Evolutionary conservation across 2,329 filamentous ascomycete species (phyloP), one percentile per base, ranked within the genome.

Genomic region (Annulohypoxylon truncatum): DNA sequence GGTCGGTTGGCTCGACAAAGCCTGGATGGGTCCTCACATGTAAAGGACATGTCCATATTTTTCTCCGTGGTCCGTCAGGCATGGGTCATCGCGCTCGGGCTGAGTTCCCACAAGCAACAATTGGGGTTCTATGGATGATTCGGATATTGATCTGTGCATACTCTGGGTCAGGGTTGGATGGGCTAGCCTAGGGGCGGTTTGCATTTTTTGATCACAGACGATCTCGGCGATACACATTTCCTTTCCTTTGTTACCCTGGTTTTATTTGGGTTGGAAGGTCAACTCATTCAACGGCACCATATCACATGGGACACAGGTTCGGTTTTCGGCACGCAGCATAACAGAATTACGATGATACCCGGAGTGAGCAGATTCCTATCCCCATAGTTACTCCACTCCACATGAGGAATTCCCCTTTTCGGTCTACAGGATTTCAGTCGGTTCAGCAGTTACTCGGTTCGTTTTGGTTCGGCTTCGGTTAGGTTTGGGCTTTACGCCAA

Each of bases 1-100:
- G 73, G 92, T 96, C 35, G 92, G 91, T 72, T 97, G 94, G 93
- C 89, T 97, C 68, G 84, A 91, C 4, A 76, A 81, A 13, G 70
- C 77, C 2, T 84, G 82, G 81, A 79, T 87, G 67, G 73, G 68
- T 13, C 66, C 65, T 10, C 80, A 76, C 64, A 29, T 80, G 20
- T 80, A 73, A 77, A 42, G 5, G 12, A 20, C 24, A 15, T 12
- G 15, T 26, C 29, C n/a, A 26, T 35, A 6, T 13, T 12, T 13
- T 31, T 38, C 54, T 20, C 24, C 28, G 13, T 18, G 61, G 53
- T 61, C 61, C 72, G 70, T 74, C 71, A 10, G 69, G 71, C 35
- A 77, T 75, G 69, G 64, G 47, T 64, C 15, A 29, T 24, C 35
- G 15, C 15, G 4, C 53, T 24, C 1, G 44, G 22, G 31, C 22